Conservation (phyloP, 2,329 filamentous ascomycete species). For the Talaromyces sp. region DNA sequence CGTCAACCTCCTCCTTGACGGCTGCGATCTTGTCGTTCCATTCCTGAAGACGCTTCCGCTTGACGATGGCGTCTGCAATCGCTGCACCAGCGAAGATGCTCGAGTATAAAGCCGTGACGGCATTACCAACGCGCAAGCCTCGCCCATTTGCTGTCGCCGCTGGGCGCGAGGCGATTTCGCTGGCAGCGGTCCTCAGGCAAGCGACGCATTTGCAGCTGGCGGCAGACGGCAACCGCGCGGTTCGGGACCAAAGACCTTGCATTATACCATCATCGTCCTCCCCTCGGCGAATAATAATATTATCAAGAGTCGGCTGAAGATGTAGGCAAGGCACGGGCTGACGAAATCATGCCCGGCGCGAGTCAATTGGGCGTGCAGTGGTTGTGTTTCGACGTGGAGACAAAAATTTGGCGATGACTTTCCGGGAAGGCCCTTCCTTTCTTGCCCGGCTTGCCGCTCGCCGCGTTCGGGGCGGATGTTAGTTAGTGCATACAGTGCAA, state of each 20-base stretch:
- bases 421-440: background rate
- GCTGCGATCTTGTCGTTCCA: slow-evolving; percentile 38
- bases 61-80: slow-evolving; percentile 34
- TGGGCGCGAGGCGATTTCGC: slow-evolving; percentile 28
- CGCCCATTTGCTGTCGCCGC: slow-evolving; percentile 28
- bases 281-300: background rate
- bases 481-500: slow-evolving; percentile 38
- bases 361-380: background rate
- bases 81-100: slow-evolving; percentile 39
- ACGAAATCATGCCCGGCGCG: background rate
- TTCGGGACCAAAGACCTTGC: slow-evolving; percentile 40
- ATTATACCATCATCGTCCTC: slow-evolving; percentile 32
- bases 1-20: slow-evolving; percentile 36
- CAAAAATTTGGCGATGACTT: background rate
- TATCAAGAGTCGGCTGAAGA: background rate
- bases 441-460: background rate
- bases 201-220: slow-evolving; percentile 38
- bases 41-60: slow-evolving; percentile 34
- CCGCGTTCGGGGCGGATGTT: background rate
- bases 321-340: background rate
- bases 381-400: slow-evolving; percentile 1
- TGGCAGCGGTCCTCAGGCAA: slow-evolving; percentile 31
- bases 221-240: slow-evolving; percentile 25
- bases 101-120: slow-evolving; percentile 39
- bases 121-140: slow-evolving; percentile 37